Percentiles rank a stretch among this genome's conserved stretches.
Evolutionary conservation across 257 asterid species (phyloP).

Genomic region (Nicotiana benthamiana): DNA sequence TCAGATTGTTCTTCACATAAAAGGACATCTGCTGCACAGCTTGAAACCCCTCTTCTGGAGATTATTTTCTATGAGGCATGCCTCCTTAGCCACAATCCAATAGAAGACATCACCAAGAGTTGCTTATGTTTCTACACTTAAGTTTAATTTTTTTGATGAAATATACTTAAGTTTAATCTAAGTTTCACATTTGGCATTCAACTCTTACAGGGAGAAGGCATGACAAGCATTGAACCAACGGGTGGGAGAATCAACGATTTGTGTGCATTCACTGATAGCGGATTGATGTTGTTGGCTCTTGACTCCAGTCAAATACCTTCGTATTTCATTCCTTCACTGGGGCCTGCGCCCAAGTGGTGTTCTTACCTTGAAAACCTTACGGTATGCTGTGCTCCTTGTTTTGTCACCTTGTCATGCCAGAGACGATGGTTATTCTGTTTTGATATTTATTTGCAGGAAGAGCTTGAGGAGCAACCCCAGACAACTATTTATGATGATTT

Average conservation of each 20-base stretch:
- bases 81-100: too few relatives aligned
- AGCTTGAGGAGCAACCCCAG: constrained; percentile 87
- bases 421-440: constrained; percentile 4
- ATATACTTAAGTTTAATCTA: neutral
- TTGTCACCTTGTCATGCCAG: neutral
- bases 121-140: neutral
- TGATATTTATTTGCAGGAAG: constrained; percentile 53
- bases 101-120: neutral
- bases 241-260: constrained; percentile 80
- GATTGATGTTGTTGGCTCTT: constrained; percentile 74
- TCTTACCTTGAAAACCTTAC: constrained; percentile 76
- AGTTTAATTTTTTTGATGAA: neutral
- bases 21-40: too few relatives aligned
- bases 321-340: constrained; percentile 89
- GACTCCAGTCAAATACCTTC: constrained; percentile 90
- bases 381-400: constrained; percentile 30
- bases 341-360: constrained; percentile 98
- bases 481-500: constrained; percentile 85
- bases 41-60: too few relatives aligned
- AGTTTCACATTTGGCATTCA: neutral
- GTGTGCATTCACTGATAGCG: constrained; percentile 74
- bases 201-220: constrained; percentile 74
- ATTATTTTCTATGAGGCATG: too few relatives aligned
- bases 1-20: too few relatives aligned
- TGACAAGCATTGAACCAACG: constrained; percentile 91